Base-by-base conservation (phyloP, 139 green algal genomes). In the Pseudopediastrum boryanum region DNA sequence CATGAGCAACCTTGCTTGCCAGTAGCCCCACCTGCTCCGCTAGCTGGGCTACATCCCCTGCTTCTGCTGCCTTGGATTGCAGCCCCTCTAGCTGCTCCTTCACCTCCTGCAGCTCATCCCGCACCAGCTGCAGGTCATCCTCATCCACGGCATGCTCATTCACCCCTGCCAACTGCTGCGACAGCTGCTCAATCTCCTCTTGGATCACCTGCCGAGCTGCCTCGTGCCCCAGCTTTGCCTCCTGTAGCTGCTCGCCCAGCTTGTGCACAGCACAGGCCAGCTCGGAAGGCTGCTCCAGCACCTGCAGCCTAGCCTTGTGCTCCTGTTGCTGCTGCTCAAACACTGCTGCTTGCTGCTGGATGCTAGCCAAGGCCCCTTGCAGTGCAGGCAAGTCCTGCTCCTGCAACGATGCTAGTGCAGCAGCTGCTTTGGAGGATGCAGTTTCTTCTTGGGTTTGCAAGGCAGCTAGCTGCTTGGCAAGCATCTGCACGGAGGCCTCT, bases 141-240 rank as follows among this genome's bases (percentile, higher is more conserved):
- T 78, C 71, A 44, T 78, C 54, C 27, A 56, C 71, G 43, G 71
- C 71, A 70, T 41, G 19, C 10, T 54, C 71, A 42, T 78, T 78
- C 23, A 78, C 54, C 27, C 59, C 12, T 23, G 71, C 36, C 9
- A 78, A 41, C 39, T 78, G 71, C 71, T 25, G 27, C 6, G 71
- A 78, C n/a, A 78, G 27, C 71, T 78, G 71, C 71, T 78, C 44
- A 48, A 78, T 78, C 71, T 78, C 71, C 19, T 29, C 27, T 41
- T 78, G 71, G 41, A 78, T 29, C 4, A n/a, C 50, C 25, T 72
- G 64, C 36, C 52, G 64, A 8, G 64, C 46, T 65, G 48, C 16
- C 10, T n/a, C n/a, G n/a, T 44, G 4, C 36, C 44, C 21, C 38
- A 72, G 36, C 5, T 39, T 41, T 21, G 64, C n/a, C 35, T n/a